phyloP scores from a whole-genome alignment of 805 yeast genomes.

The Ogataea parapolymorpha region DNA sequence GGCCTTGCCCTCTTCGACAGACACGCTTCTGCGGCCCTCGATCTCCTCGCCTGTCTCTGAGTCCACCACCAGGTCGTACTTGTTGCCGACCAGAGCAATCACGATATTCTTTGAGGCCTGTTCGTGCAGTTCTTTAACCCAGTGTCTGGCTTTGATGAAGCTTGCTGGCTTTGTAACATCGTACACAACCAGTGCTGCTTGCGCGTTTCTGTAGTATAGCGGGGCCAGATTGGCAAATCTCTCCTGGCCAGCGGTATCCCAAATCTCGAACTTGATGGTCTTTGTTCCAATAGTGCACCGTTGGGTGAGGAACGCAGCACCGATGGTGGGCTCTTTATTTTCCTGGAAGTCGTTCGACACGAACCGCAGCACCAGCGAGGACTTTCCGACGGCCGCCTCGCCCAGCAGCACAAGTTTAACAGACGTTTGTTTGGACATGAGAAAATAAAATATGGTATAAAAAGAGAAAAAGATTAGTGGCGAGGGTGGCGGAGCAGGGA shows the following conservation, averaged over 20 bases:
- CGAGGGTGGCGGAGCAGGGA: constrained; percentile 8
- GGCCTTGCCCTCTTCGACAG: constrained; percentile 79
- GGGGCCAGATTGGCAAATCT: constrained; percentile 95
- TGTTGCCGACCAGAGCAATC: constrained; percentile 93
- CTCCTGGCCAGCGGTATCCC: constrained; percentile 99
- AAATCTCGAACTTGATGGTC: constrained; percentile 86
- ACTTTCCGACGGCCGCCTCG: constrained; percentile 97
- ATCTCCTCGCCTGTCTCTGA: constrained; percentile 44
- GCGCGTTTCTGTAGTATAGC: constrained; percentile 96
- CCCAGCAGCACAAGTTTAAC: constrained; percentile 91
- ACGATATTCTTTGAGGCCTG: constrained; percentile 91
- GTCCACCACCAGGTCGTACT: constrained; percentile 69
- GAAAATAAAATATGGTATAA: constrained; percentile 7
- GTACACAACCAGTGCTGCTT: constrained; percentile 93
- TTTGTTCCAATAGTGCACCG: constrained; percentile 82
- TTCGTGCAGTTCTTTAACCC: constrained; percentile 95
- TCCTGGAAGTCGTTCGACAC: constrained; percentile 96
- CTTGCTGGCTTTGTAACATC: constrained; percentile 94
- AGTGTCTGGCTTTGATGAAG: constrained; percentile 93
- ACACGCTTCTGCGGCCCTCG: constrained; percentile 68
- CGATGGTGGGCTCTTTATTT: constrained; percentile 96
- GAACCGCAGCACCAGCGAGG: constrained; percentile 86
- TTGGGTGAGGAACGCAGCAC: constrained; percentile 96
- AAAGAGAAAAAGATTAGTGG: constrained; percentile 5
- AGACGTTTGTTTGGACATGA: constrained; percentile 40